Evolutionary conservation across 192 early-diverging fungal genomes (phyloP).

Genomic region (Entophlyctis luteolus): DNA sequence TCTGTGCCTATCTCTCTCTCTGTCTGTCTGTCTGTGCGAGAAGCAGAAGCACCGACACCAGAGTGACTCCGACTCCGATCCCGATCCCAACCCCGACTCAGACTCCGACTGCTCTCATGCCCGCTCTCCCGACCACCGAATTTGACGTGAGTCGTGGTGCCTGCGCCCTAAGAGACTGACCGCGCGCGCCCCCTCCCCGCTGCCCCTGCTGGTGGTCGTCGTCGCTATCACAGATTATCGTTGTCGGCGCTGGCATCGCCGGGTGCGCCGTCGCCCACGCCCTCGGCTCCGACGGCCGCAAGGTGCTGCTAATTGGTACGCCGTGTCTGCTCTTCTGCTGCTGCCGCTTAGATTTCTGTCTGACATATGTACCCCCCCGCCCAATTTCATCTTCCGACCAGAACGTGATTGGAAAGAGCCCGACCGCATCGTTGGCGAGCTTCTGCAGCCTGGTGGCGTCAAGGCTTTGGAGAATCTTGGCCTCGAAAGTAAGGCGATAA

Average conservation of each 20-base stretch:
- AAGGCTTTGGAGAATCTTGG: slow-evolving; percentile 75
- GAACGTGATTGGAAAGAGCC: slow-evolving; percentile 91
- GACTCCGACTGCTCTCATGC: too few species aligned
- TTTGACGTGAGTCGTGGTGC: slow-evolving; percentile 8
- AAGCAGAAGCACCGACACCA: too few species aligned
- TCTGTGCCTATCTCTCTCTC: too few species aligned
- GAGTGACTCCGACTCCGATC: too few species aligned
- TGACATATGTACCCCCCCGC: neutral
- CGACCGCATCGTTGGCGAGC: slow-evolving; percentile 96
- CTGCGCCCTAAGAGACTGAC: neutral
- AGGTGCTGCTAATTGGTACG: slow-evolving; percentile 59
- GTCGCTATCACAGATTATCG: slow-evolving; percentile 60
- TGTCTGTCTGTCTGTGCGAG: too few species aligned
- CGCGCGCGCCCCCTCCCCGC: neutral
- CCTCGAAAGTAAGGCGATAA: slow-evolving; percentile 53
- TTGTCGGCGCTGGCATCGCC: slow-evolving; percentile 89
- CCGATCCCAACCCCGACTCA: too few species aligned
- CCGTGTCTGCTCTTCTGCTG: neutral
- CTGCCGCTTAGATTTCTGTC: neutral
- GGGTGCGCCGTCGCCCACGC: slow-evolving; percentile 82
- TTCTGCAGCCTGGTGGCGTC: slow-evolving; percentile 92
- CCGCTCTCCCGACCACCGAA: slow-evolving; percentile 7
- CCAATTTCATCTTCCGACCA: slow-evolving; percentile 10
- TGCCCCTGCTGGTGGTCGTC: too few species aligned
- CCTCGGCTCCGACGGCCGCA: slow-evolving; percentile 69